Conservation (phyloP, 768 basidiomycete species). For the Xerocomus brunneocitrinus region DNA sequence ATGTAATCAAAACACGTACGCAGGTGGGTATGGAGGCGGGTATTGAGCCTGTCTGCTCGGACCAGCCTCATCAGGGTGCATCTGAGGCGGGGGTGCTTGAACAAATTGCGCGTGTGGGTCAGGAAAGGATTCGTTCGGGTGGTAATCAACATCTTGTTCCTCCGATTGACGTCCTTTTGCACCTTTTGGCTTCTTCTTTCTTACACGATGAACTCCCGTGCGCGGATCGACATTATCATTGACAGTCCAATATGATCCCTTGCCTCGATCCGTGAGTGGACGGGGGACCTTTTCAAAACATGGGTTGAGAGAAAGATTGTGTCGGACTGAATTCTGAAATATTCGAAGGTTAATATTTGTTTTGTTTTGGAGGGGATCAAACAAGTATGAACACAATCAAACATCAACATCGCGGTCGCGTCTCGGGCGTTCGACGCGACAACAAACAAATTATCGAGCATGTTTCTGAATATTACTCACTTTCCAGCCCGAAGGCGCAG, state of each 20-base stretch:
- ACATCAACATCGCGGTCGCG: constrained; percentile 63
- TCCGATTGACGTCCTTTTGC: constrained; percentile 46
- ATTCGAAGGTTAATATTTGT: constrained; percentile 20
- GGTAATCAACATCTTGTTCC: constrained; percentile 65
- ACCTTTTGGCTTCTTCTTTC: constrained; percentile 79
- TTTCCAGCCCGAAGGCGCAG: constrained; percentile 89
- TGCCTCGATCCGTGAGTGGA: constrained; percentile 87
- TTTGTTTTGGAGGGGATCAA: constrained; percentile 34
- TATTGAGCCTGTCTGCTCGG: constrained; percentile 56
- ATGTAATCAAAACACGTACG: constrained; percentile 27
- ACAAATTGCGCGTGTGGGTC: constrained; percentile 57
- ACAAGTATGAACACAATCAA: constrained; percentile 60
- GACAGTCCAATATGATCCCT: constrained; percentile 90
- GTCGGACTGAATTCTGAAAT: constrained; percentile 79
- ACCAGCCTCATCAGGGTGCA: constrained; percentile 58
- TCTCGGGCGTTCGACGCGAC: constrained; percentile 13
- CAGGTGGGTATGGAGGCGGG: constrained; percentile 59
- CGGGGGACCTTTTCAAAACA: constrained; percentile 90
- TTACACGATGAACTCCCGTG: constrained; percentile 82
- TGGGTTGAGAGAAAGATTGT: constrained; percentile 85
- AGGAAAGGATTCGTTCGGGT: constrained; percentile 50
- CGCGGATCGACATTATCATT: constrained; percentile 87
- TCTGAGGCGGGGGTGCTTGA: constrained; percentile 41
- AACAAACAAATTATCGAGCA: neutral
- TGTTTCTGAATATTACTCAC: constrained; percentile 40